These are phyloP conservation scores for Mortierella sp. DNA, from an alignment of 371 early-diverging fungal species.

Conservation along the genomic window DNA sequence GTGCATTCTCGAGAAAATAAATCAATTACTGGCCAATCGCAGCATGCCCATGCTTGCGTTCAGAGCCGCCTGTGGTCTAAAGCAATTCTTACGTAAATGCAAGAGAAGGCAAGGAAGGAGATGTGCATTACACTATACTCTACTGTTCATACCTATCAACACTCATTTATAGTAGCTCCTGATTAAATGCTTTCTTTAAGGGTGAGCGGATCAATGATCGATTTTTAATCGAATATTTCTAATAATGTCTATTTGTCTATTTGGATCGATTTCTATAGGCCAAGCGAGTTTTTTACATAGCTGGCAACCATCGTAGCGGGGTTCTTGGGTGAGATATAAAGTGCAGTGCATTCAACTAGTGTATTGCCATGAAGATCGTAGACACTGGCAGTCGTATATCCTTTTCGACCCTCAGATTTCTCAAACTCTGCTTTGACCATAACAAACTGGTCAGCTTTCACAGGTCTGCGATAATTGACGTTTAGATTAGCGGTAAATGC, in stretches of 20 bases:
- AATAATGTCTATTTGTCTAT: background rate
- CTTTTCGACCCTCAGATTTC: constrained; percentile 79
- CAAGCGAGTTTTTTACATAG: constrained; percentile 55
- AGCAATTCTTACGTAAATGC: background rate
- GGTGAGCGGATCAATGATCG: no score
- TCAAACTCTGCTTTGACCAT: constrained; percentile 73
- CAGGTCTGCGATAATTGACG: constrained; percentile 79
- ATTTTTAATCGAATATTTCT: background rate
- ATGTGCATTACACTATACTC: no score
- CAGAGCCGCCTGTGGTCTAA: background rate
- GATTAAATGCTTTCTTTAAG: no score
- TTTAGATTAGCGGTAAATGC: constrained; percentile 85
- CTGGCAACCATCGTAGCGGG: constrained; percentile 47
- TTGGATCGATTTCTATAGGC: constrained; percentile 13
- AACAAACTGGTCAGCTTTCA: constrained; percentile 75
- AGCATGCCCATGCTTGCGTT: background rate
- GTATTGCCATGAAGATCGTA: constrained; percentile 65
- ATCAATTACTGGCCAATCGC: background rate
- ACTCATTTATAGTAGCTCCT: no score
- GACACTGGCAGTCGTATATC: constrained; percentile 72
- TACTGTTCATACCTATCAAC: no score
- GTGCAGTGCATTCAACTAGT: constrained; percentile 74
- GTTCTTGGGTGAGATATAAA: constrained; percentile 75
- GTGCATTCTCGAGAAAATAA: background rate
- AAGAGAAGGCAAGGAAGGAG: background rate